Evolutionary conservation across 2,329 filamentous ascomycete species (phyloP).

Genomic region (Leptodontidium sp.): DNA sequence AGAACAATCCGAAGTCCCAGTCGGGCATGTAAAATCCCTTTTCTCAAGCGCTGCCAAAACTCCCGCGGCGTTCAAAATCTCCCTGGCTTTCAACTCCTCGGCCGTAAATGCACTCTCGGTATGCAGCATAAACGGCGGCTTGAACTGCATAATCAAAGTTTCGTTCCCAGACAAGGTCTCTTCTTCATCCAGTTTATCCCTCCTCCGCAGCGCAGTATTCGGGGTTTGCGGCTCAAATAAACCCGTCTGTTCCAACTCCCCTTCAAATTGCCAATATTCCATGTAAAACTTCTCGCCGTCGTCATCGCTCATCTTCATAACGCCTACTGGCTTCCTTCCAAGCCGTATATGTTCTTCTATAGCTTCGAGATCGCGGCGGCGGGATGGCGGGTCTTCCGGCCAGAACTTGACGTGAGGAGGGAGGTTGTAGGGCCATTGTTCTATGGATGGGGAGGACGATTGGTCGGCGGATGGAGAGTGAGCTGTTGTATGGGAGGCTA

Average conservation of each 20-base stretch:
- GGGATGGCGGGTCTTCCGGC: conserved; percentile 54
- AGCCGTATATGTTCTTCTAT: conserved; percentile 49
- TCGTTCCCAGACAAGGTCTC: conserved; percentile 35
- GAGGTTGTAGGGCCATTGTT: conserved; percentile 55
- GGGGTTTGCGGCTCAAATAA: conserved; percentile 3
- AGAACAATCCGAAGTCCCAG: conserved; percentile 70
- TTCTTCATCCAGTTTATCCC: conserved; percentile 36
- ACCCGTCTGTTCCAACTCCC: conserved; percentile 29
- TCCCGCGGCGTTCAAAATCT: conserved; percentile 41
- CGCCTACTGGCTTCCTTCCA: conserved; percentile 61
- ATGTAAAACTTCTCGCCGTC: conserved; percentile 77
- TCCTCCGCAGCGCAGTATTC: conserved; percentile 27
- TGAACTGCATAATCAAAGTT: conserved; percentile 48
- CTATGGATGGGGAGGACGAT: conserved; percentile 33
- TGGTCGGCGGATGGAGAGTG: neutral
- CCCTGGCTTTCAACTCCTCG: conserved; percentile 33
- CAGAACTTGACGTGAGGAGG: conserved; percentile 55
- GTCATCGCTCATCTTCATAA: conserved; percentile 77
- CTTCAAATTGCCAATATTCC: conserved; percentile 61
- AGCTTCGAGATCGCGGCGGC: conserved; percentile 52
- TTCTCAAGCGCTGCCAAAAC: conserved; percentile 59
- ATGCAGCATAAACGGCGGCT: conserved; percentile 62
- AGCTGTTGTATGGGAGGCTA: conserved; percentile 52
- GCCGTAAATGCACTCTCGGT: conserved; percentile 35
- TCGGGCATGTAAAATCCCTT: conserved; percentile 71